These are phyloP conservation scores for Boeremia lycopersici DNA, from an alignment of 2,329 filamentous ascomycete species.

Conservation along the genomic window DNA sequence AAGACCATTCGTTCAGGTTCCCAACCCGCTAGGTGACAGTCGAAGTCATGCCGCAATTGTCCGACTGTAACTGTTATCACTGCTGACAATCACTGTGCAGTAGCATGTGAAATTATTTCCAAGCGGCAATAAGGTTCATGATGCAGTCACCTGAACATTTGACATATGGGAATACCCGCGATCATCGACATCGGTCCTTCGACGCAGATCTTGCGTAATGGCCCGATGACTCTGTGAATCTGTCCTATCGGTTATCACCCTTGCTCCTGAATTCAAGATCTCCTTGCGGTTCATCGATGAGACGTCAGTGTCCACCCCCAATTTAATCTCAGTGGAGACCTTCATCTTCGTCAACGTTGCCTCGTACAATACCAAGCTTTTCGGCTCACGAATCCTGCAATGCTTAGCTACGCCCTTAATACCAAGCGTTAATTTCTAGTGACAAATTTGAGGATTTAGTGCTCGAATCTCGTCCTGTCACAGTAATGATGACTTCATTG, in stretches of 20 bases:
- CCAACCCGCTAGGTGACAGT: background rate
- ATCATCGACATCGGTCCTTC: conserved; percentile 2
- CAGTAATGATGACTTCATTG: conserved; percentile 13
- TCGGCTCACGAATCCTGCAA: conserved; percentile 1
- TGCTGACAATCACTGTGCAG: background rate
- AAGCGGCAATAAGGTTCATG: background rate
- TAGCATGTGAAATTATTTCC: background rate
- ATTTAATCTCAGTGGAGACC: background rate
- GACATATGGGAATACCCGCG: conserved; percentile 1
- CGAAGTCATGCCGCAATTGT: background rate
- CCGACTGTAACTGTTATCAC: background rate
- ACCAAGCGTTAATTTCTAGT: background rate
- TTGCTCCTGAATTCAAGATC: background rate
- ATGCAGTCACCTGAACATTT: conserved; percentile 1
- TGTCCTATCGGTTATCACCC: background rate
- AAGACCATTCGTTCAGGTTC: too few relatives aligned
- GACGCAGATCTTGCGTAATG: conserved; percentile 6
- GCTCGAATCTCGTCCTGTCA: background rate
- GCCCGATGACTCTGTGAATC: background rate
- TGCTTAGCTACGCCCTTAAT: conserved; percentile 9
- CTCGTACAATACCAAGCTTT: conserved; percentile 11
- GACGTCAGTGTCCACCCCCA: background rate
- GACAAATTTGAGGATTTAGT: background rate
- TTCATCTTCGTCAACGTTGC: background rate
- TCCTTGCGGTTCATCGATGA: background rate